Evolutionary conservation across 2,329 filamentous ascomycete species (phyloP).

Genomic region (Conoideocrella luteorostrata): DNA sequence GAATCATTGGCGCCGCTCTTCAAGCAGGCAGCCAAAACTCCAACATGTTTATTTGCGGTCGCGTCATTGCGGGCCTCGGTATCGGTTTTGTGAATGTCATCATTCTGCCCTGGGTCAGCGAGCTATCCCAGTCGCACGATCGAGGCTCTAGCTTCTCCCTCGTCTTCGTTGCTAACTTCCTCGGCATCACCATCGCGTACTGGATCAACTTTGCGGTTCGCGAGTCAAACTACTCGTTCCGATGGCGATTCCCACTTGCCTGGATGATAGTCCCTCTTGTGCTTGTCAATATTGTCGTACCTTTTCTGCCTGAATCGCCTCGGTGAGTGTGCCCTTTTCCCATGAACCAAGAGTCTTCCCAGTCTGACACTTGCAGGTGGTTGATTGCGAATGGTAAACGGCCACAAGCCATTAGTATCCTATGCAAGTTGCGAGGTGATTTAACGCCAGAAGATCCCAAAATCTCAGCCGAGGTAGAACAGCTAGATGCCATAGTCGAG

Average conservation of each 20-base stretch:
- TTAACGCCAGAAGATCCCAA: slow-evolving; percentile 25
- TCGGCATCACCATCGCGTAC: slow-evolving; percentile 39
- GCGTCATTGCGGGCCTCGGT: slow-evolving; percentile 44
- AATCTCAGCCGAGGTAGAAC: slow-evolving; percentile 27
- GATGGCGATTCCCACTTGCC: slow-evolving; percentile 26
- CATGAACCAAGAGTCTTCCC: slow-evolving; percentile 5
- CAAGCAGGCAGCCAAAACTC: slow-evolving; percentile 36
- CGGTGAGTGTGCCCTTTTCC: slow-evolving; percentile 21
- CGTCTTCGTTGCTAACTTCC: slow-evolving; percentile 47
- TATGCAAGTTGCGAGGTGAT: slow-evolving; percentile 24
- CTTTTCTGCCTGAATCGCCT: slow-evolving; percentile 40
- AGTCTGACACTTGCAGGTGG: slow-evolving; percentile 22
- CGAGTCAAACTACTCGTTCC: not conserved
- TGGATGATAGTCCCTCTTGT: slow-evolving; percentile 37
- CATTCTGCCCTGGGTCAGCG: slow-evolving; percentile 41
- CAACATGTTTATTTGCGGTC: slow-evolving; percentile 41
- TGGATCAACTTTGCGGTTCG: slow-evolving; percentile 30
- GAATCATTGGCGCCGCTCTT: slow-evolving; percentile 39
- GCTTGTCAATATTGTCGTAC: slow-evolving; percentile 30
- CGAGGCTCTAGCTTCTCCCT: slow-evolving; percentile 40
- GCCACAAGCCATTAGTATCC: slow-evolving; percentile 26
- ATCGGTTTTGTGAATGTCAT: slow-evolving; percentile 45
- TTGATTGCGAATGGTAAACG: slow-evolving; percentile 28
- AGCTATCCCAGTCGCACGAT: slow-evolving; percentile 38
- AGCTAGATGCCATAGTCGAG: slow-evolving; percentile 34